Percentiles rank a stretch among this genome's conserved stretches.
Evolutionary conservation across 2,329 filamentous ascomycete genomes (phyloP).

Genomic region (Helotiales sp.): DNA sequence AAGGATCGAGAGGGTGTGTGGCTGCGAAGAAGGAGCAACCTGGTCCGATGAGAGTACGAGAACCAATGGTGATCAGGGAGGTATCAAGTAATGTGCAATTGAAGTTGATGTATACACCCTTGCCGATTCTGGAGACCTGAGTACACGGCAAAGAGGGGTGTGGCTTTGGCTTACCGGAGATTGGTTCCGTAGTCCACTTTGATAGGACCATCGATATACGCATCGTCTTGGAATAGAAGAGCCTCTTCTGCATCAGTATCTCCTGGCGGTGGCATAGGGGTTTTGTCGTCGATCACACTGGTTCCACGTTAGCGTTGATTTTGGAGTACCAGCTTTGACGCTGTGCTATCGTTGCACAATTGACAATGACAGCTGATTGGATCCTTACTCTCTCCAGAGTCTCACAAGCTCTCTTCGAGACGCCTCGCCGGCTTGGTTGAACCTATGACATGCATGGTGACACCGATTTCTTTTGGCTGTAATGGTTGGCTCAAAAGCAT

Average conservation of each 20-base stretch:
- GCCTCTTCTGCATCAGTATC: slow-evolving; percentile 67
- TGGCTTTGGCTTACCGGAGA: slow-evolving; percentile 53
- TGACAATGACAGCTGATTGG: slow-evolving; percentile 1
- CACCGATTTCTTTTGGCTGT: slow-evolving; percentile 67
- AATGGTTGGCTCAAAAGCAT: slow-evolving; percentile 69
- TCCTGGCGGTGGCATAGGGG: slow-evolving; percentile 64
- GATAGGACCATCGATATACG: slow-evolving; percentile 73
- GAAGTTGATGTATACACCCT: slow-evolving; percentile 76
- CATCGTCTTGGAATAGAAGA: slow-evolving; percentile 63
- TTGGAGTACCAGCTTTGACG: neutral
- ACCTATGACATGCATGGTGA: slow-evolving; percentile 62
- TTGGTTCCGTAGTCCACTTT: slow-evolving; percentile 81
- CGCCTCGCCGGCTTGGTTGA: slow-evolving; percentile 66
- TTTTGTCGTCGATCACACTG: slow-evolving; percentile 67
- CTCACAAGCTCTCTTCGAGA: slow-evolving; percentile 66
- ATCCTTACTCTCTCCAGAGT: slow-evolving; percentile 71
- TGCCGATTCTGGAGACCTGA: slow-evolving; percentile 57
- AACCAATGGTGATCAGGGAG: slow-evolving; percentile 73
- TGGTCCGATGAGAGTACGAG: slow-evolving; percentile 78
- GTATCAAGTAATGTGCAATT: slow-evolving; percentile 80
- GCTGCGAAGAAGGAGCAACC: slow-evolving; percentile 78
- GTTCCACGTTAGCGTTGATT: slow-evolving; percentile 20
- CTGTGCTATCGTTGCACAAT: slow-evolving; percentile 4
- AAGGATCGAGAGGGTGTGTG: slow-evolving; percentile 78
- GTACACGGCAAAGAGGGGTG: slow-evolving; percentile 3